Conservation (phyloP, 805 yeast species). For the Metschnikowia lochheadii region DNA sequence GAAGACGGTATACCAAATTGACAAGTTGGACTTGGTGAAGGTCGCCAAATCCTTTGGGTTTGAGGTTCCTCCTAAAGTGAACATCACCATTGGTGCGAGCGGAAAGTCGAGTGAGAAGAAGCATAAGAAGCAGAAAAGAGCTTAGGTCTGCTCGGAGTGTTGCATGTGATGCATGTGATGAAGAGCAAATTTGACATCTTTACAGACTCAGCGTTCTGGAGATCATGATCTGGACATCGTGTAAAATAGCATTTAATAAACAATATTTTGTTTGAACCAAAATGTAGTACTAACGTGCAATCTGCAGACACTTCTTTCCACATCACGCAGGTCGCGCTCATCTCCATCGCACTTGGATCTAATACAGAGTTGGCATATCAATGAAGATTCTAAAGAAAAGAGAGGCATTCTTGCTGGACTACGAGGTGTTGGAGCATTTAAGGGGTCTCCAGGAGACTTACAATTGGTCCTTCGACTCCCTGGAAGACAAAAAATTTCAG, state of each 20-base stretch:
- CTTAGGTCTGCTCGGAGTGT: constrained; percentile 9
- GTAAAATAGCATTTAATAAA: constrained; percentile 11
- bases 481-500: constrained; percentile 25
- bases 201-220: not conserved
- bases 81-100: constrained; percentile 92
- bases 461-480: constrained; percentile 41
- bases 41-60: constrained; percentile 96
- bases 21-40: constrained; percentile 87
- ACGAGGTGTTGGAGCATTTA: constrained; percentile 58
- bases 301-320: not conserved
- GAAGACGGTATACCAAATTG: constrained; percentile 94
- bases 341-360: constrained; percentile 1
- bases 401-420: constrained; percentile 59
- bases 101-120: constrained; percentile 57
- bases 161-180: not conserved
- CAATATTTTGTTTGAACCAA: not conserved
- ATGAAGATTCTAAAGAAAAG: constrained; percentile 48
- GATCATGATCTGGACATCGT: constrained; percentile 6
- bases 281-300: not conserved
- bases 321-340: constrained; percentile 1
- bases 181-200: not conserved
- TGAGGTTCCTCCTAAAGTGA: constrained; percentile 93
- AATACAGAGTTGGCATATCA: constrained; percentile 4
- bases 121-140: constrained; percentile 42
- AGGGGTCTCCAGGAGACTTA: constrained; percentile 43